These are phyloP conservation scores for Beauveria sp. DNA, from an alignment of 2,329 filamentous ascomycete genomes.

Conservation along the genomic window DNA sequence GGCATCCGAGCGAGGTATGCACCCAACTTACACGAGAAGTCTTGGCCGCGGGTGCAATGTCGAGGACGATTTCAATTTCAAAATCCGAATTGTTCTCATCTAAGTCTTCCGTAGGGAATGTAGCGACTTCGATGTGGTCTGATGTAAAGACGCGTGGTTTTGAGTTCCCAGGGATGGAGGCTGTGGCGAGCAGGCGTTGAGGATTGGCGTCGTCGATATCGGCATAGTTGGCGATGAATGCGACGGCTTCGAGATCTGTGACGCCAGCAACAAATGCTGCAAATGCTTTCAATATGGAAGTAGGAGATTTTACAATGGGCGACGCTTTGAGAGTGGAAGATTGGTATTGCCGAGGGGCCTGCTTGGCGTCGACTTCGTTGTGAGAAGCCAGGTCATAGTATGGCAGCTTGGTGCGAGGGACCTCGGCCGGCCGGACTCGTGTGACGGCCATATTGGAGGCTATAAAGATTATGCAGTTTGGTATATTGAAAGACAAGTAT, in stretches of 20 bases:
- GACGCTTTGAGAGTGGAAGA: background rate
- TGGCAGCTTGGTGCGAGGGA: slow-evolving; percentile 8
- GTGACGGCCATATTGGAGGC: slow-evolving; percentile 1
- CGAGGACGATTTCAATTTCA: background rate
- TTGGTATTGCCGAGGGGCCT: background rate
- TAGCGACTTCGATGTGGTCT: slow-evolving; percentile 5
- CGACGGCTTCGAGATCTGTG: slow-evolving; percentile 5
- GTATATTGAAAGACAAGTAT: background rate
- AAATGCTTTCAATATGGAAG: background rate
- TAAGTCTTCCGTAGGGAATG: background rate
- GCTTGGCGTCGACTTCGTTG: slow-evolving; percentile 7
- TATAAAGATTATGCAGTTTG: background rate
- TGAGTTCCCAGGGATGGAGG: background rate
- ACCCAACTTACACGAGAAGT: background rate
- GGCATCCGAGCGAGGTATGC: background rate
- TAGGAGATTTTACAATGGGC: background rate
- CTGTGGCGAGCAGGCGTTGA: background rate
- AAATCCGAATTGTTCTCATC: background rate
- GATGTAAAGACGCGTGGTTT: slow-evolving; percentile 5
- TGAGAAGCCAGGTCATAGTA: slow-evolving; percentile 7
- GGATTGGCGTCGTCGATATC: background rate
- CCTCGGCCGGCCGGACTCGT: slow-evolving; percentile 1
- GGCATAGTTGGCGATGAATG: slow-evolving; percentile 5
- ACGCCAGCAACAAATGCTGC: slow-evolving; percentile 4
- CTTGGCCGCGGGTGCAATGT: background rate